Percentiles rank a stretch among this genome's conserved stretches.
Conservation (phyloP, 202 grass and related monocot species). For the Zizania palustris region DNA sequence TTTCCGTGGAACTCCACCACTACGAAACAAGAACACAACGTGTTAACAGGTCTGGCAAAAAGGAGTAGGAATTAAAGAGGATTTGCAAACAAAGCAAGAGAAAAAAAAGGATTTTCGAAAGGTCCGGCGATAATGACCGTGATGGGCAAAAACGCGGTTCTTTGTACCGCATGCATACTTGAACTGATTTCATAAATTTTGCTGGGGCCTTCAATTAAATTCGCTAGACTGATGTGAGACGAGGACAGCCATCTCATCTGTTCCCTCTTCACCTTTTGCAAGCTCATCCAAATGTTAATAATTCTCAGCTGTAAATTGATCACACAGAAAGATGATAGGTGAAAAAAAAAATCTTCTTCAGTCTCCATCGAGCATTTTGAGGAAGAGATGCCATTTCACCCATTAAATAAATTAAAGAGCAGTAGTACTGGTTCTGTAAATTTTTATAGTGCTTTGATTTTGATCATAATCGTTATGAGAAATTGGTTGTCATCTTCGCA, state of each 20-base stretch:
- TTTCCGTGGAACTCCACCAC: not conserved
- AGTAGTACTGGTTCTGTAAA: too few relatives aligned
- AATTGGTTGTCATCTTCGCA: too few relatives aligned
- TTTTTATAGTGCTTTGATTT: too few relatives aligned
- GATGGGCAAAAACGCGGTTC: constrained; percentile 34
- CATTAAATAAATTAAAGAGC: not conserved
- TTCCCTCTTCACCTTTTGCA: not conserved
- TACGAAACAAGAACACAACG: constrained; percentile 4
- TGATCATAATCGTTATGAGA: too few relatives aligned
- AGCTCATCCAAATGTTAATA: not conserved
- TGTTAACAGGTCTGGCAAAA: not conserved
- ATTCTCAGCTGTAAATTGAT: not conserved
- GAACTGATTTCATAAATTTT: constrained; percentile 26
- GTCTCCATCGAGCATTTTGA: not conserved
- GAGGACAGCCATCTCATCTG: constrained; percentile 25
- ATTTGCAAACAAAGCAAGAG: constrained; percentile 24
- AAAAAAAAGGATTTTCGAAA: not conserved
- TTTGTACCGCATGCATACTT: constrained; percentile 21
- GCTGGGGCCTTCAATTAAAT: constrained; percentile 18
- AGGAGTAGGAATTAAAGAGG: constrained; percentile 31
- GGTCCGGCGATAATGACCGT: not conserved
- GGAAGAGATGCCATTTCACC: not conserved
- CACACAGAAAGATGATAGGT: not conserved
- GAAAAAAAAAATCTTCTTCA: not conserved
- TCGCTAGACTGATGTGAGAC: not conserved